Evolutionary conservation across 2,329 filamentous ascomycete species (phyloP).

Genomic region (Fusarium verrucosum): DNA sequence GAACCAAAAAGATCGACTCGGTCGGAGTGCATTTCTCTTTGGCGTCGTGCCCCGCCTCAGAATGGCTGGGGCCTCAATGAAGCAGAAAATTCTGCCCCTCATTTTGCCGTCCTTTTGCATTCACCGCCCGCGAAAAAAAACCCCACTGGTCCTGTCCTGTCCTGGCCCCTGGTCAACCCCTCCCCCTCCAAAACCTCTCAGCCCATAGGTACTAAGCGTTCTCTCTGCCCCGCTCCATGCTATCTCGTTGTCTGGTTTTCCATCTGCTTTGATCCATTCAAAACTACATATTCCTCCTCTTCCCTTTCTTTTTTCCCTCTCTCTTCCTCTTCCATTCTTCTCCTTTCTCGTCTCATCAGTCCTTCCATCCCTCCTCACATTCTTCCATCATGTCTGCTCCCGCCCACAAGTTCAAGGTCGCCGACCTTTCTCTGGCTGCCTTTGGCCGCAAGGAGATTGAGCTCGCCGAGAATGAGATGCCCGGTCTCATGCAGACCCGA

Average conservation of each 20-base stretch:
- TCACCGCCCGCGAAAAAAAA: slow-evolving; percentile 41
- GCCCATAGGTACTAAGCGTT: slow-evolving; percentile 22
- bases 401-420: slow-evolving; percentile 96
- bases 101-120: slow-evolving; percentile 36
- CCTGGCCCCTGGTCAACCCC: slow-evolving; percentile 23
- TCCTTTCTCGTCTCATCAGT: slow-evolving; percentile 37
- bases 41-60: slow-evolving; percentile 36
- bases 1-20: slow-evolving; percentile 4
- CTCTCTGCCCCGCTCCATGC: slow-evolving; percentile 38
- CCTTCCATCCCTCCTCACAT: slow-evolving; percentile 35
- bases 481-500: slow-evolving; percentile 95
- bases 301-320: slow-evolving; percentile 26
- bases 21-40: slow-evolving; percentile 9
- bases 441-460: slow-evolving; percentile 99
- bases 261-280: slow-evolving; percentile 22
- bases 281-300: slow-evolving; percentile 36
- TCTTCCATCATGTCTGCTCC: slow-evolving; percentile 71
- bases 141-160: slow-evolving; percentile 12
- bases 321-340: slow-evolving; percentile 37
- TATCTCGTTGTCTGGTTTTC: slow-evolving; percentile 34
- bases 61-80: slow-evolving; percentile 28
- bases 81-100: slow-evolving; percentile 45
- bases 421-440: slow-evolving; percentile 95
- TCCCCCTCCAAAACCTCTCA: slow-evolving; percentile 31
- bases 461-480: slow-evolving; percentile 96